phyloP scores from a whole-genome alignment of 805 yeast species.

The Lipomyces anomalus region DNA sequence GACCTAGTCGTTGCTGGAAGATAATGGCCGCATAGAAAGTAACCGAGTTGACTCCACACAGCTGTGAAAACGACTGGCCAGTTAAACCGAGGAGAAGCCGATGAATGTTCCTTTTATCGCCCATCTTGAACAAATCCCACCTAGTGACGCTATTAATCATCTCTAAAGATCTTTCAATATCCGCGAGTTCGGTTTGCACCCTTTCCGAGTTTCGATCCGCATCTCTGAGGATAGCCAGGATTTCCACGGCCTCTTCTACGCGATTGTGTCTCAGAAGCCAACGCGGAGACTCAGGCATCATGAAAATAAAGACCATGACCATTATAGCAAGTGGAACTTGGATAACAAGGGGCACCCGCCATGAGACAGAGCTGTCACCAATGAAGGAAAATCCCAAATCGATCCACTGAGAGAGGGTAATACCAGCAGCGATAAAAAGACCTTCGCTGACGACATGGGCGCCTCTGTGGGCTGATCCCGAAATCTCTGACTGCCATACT shows the following conservation, averaged over 20 bases:
- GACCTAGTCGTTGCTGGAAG: slow-evolving; percentile 28
- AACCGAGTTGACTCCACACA: slow-evolving; percentile 19
- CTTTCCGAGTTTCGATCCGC: too few species aligned
- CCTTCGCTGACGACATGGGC: slow-evolving; percentile 65
- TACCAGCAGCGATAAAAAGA: slow-evolving; percentile 65
- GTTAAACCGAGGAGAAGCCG: slow-evolving; percentile 10
- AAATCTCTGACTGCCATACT: slow-evolving; percentile 76
- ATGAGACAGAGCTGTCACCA: neutral
- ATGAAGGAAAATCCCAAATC: slow-evolving; percentile 69
- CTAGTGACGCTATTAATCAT: too few species aligned
- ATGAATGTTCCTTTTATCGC: slow-evolving; percentile 1
- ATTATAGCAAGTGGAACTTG: slow-evolving; percentile 59
- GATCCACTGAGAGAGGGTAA: slow-evolving; percentile 71
- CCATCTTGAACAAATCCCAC: slow-evolving; percentile 2
- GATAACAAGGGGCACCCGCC: slow-evolving; percentile 53
- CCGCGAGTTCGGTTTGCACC: too few species aligned
- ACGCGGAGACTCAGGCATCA: slow-evolving; percentile 84
- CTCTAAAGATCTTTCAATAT: slow-evolving; percentile 18
- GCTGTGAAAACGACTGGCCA: slow-evolving; percentile 10
- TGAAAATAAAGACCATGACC: slow-evolving; percentile 45
- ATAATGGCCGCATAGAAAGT: slow-evolving; percentile 39
- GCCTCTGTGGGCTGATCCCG: slow-evolving; percentile 63
- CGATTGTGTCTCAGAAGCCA: slow-evolving; percentile 68
- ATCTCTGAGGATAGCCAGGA: too few species aligned
- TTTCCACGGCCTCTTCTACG: slow-evolving; percentile 50